Percentiles rank a stretch among this genome's conserved stretches.
phyloP scores from a whole-genome alignment of 257 asterid genomes.

The Solanum microdontum region DNA sequence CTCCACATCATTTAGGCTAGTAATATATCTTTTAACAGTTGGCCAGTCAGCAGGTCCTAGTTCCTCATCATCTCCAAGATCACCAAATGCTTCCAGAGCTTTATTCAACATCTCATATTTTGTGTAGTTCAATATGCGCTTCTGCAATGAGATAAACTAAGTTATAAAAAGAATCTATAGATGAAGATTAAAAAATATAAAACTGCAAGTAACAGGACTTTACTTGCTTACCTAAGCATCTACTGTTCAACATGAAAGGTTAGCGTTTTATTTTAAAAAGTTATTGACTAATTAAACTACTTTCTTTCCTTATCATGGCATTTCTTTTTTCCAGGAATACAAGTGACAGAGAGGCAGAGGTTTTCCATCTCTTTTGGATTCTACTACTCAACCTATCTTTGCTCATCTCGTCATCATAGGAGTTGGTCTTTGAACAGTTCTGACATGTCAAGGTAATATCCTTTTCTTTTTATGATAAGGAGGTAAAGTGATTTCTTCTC shows the following conservation, averaged over 20 bases:
- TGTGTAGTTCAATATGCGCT: constrained; percentile 65
- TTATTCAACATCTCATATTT: constrained; percentile 89
- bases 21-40: constrained; percentile 64
- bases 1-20: constrained; percentile 53
- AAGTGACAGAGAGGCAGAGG: not conserved
- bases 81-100: constrained; percentile 85
- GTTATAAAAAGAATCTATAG: not conserved
- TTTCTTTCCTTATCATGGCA: not conserved
- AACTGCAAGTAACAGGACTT: not conserved
- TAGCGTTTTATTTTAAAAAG: not conserved
- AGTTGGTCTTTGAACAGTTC: not conserved
- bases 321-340: not conserved
- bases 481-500: not conserved
- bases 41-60: constrained; percentile 96
- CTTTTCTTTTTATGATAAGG: not conserved
- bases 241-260: not conserved
- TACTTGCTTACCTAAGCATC: not conserved
- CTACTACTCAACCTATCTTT: not conserved
- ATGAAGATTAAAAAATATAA: not conserved
- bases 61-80: constrained; percentile 95
- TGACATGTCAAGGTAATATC: not conserved
- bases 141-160: constrained; percentile 28
- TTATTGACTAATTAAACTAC: not conserved
- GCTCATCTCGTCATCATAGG: not conserved
- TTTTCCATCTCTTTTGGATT: not conserved